A percentile compares a stretch with the other conserved stretches of the same genome.
These are phyloP conservation scores for Yamadazyma atmosphaerica DNA, from an alignment of 1,139 yeast genomes.

Conservation along the genomic window DNA sequence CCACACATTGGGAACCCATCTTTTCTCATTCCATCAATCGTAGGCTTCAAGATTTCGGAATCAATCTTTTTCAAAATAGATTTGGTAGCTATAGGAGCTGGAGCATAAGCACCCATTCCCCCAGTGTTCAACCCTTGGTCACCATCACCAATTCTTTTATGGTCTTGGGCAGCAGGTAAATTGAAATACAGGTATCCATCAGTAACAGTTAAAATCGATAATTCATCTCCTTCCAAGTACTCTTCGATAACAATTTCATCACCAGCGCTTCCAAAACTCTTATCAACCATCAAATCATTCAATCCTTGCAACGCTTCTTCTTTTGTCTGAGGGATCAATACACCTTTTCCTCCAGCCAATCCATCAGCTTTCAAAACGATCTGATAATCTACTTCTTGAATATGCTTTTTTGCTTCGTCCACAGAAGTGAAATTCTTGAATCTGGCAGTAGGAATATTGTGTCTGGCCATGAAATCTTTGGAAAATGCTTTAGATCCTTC, in stretches of 20 bases:
- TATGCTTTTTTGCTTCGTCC: conserved; percentile 71
- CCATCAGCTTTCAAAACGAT: conserved; percentile 97
- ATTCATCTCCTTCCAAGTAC: conserved; percentile 94
- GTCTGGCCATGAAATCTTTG: conserved; percentile 90
- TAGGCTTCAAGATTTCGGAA: conserved; percentile 75
- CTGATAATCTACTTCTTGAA: conserved; percentile 64
- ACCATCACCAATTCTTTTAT: conserved; percentile 91
- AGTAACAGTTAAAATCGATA: conserved; percentile 85
- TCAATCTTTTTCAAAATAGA: conserved; percentile 69
- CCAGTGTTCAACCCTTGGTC: conserved; percentile 97
- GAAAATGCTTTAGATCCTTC: conserved; percentile 97
- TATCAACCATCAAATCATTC: conserved; percentile 85
- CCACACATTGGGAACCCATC: conserved; percentile 98
- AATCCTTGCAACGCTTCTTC: conserved; percentile 86
- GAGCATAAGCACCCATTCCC: conserved; percentile 99
- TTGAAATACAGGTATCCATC: conserved; percentile 93
- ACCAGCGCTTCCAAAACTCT: conserved; percentile 91
- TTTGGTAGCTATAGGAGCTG: conserved; percentile 89
- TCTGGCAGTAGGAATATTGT: conserved; percentile 90
- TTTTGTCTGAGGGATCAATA: conserved; percentile 80
- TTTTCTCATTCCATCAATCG: conserved; percentile 93
- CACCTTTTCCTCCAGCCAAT: conserved; percentile 98
- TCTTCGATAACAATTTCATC: conserved; percentile 97
- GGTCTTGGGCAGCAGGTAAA: conserved; percentile 98
- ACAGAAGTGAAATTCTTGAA: conserved; percentile 79